These are phyloP conservation scores for Fusarium burgessii DNA, from an alignment of 2,329 filamentous ascomycete genomes.

Conservation along the genomic window DNA sequence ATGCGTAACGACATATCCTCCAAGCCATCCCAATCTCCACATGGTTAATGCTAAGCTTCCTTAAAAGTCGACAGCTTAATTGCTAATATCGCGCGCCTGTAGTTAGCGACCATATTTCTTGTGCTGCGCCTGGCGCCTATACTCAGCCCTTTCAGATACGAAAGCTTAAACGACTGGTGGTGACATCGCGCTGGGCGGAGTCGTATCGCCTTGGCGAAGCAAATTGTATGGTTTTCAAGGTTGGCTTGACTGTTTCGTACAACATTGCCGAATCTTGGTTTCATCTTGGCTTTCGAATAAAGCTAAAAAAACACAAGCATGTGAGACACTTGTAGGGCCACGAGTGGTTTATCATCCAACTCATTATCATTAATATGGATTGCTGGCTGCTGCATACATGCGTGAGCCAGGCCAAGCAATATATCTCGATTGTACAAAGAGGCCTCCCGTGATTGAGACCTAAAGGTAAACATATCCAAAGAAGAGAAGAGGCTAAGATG, in stretches of 20 bases:
- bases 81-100: background rate
- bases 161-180: slow-evolving; percentile 11
- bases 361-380: slow-evolving; percentile 47
- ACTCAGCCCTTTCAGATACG: slow-evolving; percentile 2
- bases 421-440: slow-evolving; percentile 41
- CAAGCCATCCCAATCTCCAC: background rate
- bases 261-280: slow-evolving; percentile 9
- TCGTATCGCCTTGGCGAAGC: slow-evolving; percentile 21
- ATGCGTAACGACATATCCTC: background rate
- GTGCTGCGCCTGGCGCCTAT: slow-evolving; percentile 3
- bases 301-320: background rate
- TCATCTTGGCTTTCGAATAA: slow-evolving; percentile 7
- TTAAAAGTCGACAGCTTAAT: background rate
- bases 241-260: background rate
- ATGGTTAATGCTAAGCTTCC: background rate
- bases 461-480: slow-evolving; percentile 38
- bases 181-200: slow-evolving; percentile 14
- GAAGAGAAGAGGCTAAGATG: slow-evolving; percentile 31
- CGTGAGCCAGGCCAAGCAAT: slow-evolving; percentile 28
- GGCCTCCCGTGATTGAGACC: slow-evolving; percentile 26
- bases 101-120: background rate
- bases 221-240: background rate
- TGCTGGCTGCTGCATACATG: slow-evolving; percentile 30
- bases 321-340: background rate
- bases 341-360: slow-evolving; percentile 35